Conservation (phyloP, 306 rosid genomes). For the Leucaena leucocephala region DNA sequence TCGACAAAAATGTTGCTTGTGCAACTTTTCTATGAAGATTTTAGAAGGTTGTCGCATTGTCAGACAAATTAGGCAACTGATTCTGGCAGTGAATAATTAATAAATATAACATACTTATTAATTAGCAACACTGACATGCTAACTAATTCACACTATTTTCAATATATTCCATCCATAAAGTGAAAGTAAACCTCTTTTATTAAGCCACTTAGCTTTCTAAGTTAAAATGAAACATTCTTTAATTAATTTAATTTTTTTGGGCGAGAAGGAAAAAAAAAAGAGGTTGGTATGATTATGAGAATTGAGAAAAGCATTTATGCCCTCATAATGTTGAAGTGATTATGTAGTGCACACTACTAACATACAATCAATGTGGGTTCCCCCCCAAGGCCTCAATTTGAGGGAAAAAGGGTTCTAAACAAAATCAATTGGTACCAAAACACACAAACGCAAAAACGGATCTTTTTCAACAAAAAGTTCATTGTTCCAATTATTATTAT, state of each 20-base stretch:
- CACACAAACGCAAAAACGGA: slow-evolving; percentile 34
- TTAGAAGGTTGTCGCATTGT: not conserved
- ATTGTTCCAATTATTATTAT: slow-evolving; percentile 46
- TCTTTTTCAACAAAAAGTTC: slow-evolving; percentile 39
- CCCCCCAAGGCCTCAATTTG: slow-evolving; percentile 52
- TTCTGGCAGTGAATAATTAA: not conserved
- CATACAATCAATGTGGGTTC: slow-evolving; percentile 42
- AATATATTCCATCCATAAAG: not conserved
- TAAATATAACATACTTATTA: not conserved
- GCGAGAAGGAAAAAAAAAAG: not conserved
- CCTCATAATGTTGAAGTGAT: slow-evolving; percentile 29
- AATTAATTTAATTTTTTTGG: not conserved
- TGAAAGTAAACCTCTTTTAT: not conserved
- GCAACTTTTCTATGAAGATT: not conserved
- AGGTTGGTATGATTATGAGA: slow-evolving; percentile 8
- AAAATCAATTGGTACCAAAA: slow-evolving; percentile 35
- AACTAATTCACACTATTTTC: not conserved
- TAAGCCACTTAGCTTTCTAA: not conserved
- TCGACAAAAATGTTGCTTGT: not conserved
- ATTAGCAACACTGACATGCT: not conserved
- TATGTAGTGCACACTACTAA: slow-evolving; percentile 33
- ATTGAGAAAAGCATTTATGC: slow-evolving; percentile 13
- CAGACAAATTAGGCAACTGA: not conserved
- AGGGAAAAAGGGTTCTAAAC: slow-evolving; percentile 44
- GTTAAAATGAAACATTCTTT: not conserved